Percentiles rank a stretch among this genome's conserved stretches.
Evolutionary conservation across 2,329 filamentous ascomycete genomes (phyloP).

Genomic region (Ceratocystis alfenasii): DNA sequence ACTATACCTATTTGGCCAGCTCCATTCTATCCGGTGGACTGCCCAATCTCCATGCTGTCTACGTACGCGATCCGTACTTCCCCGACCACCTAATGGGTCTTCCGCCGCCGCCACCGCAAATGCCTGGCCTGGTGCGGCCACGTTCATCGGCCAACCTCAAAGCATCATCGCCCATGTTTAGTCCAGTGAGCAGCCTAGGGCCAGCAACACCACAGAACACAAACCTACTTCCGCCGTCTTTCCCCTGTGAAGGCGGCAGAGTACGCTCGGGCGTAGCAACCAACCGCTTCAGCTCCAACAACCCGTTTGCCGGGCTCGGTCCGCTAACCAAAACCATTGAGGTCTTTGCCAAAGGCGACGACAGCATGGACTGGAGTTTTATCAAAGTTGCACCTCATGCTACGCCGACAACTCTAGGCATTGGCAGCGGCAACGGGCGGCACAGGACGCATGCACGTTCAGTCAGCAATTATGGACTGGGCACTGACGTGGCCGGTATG

Average conservation of each 20-base stretch:
- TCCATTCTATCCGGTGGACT: constrained; percentile 67
- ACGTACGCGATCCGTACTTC: constrained; percentile 75
- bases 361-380: constrained; percentile 48
- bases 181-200: constrained; percentile 22
- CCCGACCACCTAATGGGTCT: constrained; percentile 64
- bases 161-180: constrained; percentile 21
- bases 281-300: constrained; percentile 47
- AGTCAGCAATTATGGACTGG: constrained; percentile 46
- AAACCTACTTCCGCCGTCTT: constrained; percentile 19
- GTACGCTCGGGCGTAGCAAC: constrained; percentile 21
- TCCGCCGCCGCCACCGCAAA: constrained; percentile 56
- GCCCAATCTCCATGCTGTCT: constrained; percentile 62
- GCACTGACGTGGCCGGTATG: constrained; percentile 37
- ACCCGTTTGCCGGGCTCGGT: constrained; percentile 39
- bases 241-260: constrained; percentile 23
- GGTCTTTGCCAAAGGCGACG: constrained; percentile 48
- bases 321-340: constrained; percentile 44
- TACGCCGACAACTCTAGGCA: constrained; percentile 22
- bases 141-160: constrained; percentile 28
- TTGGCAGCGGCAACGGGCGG: background rate
- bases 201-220: constrained; percentile 24
- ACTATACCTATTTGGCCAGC: constrained; percentile 77
- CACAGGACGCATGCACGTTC: constrained; percentile 31
- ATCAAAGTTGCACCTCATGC: constrained; percentile 35
- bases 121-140: constrained; percentile 30